phyloP scores from a whole-genome alignment of 176 grass and related monocot genomes.

The Carex cristatella region DNA sequence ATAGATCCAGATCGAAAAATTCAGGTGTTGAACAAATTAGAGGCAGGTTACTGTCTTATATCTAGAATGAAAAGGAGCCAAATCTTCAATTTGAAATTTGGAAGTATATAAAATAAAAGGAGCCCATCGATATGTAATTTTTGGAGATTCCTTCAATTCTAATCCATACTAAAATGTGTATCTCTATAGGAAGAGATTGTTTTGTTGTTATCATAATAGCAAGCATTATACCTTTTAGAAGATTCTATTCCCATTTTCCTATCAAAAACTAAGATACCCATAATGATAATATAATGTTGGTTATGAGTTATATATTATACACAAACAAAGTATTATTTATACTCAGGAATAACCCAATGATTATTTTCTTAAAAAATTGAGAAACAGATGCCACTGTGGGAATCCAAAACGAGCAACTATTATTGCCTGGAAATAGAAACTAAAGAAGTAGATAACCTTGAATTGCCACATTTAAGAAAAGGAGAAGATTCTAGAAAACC shows the following conservation, averaged over 20 bases:
- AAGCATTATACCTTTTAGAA: not conserved
- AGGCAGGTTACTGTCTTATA: not conserved
- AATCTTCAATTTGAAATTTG: not conserved
- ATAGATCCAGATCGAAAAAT: not conserved
- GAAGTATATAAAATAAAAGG: not conserved
- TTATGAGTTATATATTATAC: not conserved
- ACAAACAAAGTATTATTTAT: not conserved
- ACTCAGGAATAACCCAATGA: not conserved
- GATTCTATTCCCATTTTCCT: not conserved
- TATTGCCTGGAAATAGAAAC: not conserved
- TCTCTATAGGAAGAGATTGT: not conserved
- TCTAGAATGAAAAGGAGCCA: not conserved
- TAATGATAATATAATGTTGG: not conserved
- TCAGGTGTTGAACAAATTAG: not conserved
- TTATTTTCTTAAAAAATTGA: not conserved
- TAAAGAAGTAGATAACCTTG: not conserved
- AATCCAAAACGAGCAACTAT: not conserved
- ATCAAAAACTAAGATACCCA: not conserved
- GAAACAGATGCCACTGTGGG: not conserved
- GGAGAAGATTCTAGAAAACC: not conserved
- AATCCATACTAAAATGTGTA: not conserved
- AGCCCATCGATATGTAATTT: not conserved
- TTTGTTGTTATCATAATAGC: not conserved
- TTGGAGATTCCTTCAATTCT: not conserved
- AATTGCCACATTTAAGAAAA: not conserved